phyloP scores from a whole-genome alignment of 345 rosid species.

The Rhizophora apiculata region DNA sequence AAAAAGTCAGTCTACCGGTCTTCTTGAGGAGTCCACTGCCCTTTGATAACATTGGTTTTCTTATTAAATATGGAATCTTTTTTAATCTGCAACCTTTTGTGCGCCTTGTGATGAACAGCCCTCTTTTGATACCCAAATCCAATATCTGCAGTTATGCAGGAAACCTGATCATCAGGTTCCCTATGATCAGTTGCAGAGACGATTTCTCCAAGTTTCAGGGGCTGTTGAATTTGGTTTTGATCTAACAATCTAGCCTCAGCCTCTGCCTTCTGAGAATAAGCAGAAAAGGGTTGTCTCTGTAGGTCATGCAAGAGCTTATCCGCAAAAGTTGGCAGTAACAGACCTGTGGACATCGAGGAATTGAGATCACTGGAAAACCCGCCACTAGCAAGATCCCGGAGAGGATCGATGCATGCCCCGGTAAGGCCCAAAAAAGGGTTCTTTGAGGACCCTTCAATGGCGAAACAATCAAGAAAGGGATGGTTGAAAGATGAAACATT shows the following conservation, averaged over 20 bases:
- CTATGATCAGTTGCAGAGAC: background rate
- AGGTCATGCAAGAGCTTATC: slow-evolving; percentile 21
- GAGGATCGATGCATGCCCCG: slow-evolving; percentile 14
- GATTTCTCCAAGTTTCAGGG: slow-evolving; percentile 3
- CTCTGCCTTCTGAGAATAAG: slow-evolving; percentile 6
- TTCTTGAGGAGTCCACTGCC: slow-evolving; percentile 66
- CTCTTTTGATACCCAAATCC: slow-evolving; percentile 12
- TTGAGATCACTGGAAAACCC: slow-evolving; percentile 3
- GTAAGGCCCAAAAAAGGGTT: slow-evolving; percentile 15
- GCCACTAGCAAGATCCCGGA: background rate
- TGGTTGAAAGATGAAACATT: slow-evolving; percentile 9
- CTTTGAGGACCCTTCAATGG: slow-evolving; percentile 19
- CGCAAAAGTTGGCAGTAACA: slow-evolving; percentile 5
- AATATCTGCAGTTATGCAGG: slow-evolving; percentile 19
- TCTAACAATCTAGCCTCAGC: background rate
- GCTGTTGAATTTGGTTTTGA: slow-evolving; percentile 4
- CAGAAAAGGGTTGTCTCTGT: slow-evolving; percentile 8
- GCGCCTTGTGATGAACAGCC: slow-evolving; percentile 16
- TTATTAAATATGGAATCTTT: slow-evolving; percentile 22
- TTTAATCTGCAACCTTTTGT: slow-evolving; percentile 20
- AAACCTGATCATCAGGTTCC: slow-evolving; percentile 21
- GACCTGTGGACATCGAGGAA: background rate
- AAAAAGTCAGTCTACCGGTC: slow-evolving; percentile 36
- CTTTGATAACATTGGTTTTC: slow-evolving; percentile 45
- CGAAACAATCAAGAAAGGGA: slow-evolving; percentile 13